Evolutionary conservation across 805 yeast species (phyloP).

Genomic region (Lipomyces orientalis): DNA sequence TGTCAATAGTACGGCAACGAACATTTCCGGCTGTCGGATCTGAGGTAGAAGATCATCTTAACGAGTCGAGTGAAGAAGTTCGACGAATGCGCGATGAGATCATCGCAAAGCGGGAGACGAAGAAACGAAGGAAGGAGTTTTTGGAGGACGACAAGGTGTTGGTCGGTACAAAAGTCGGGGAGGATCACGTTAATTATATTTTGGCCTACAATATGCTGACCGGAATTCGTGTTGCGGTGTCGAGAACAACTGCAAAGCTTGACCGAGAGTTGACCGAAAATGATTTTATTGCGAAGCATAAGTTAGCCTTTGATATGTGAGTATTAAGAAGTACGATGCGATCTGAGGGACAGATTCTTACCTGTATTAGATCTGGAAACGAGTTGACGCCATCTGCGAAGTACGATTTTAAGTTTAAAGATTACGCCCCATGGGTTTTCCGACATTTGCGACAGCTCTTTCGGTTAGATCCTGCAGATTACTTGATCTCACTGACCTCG

Average conservation of each 20-base stretch:
- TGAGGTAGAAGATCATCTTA: conserved; percentile 1
- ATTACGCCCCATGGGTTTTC: conserved; percentile 93
- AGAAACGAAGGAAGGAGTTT: conserved; percentile 40
- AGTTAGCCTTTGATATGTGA: conserved; percentile 77
- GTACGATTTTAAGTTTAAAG: conserved; percentile 95
- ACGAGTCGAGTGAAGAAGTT: conserved; percentile 36
- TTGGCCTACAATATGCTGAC: conserved; percentile 97
- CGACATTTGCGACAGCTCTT: conserved; percentile 79
- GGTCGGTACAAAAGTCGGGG: conserved; percentile 82
- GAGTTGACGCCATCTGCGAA: conserved; percentile 91
- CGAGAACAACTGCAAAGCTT: conserved; percentile 80
- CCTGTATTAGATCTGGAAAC: conserved; percentile 59
- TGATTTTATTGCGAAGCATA: conserved; percentile 76
- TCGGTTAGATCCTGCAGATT: conserved; percentile 95
- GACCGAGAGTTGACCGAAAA: conserved; percentile 71
- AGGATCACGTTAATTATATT: conserved; percentile 91
- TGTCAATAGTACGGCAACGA: conserved; percentile 14
- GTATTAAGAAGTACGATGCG: conserved; percentile 44
- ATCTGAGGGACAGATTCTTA: not conserved
- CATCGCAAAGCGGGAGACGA: conserved; percentile 43
- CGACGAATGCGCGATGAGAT: conserved; percentile 44
- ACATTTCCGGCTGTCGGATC: conserved; percentile 8
- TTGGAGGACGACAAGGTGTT: conserved; percentile 54
- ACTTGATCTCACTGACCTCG: conserved; percentile 87
- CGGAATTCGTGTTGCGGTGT: conserved; percentile 94